Conservation (phyloP, 208 protist species). For the Leishmania arabica region DNA sequence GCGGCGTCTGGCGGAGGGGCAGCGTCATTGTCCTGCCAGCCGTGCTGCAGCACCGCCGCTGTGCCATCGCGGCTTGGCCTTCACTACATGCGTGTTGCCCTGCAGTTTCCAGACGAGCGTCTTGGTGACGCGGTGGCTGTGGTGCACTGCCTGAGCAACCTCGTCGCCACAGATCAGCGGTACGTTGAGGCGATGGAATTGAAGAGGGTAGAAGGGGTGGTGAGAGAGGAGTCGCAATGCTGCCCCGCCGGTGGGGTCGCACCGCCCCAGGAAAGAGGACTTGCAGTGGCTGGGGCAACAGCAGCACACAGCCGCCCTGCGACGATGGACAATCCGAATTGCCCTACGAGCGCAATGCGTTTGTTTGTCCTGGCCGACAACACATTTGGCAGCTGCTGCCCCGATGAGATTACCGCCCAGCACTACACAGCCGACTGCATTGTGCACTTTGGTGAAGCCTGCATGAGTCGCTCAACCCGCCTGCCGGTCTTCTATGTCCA, state of each 20-base stretch:
- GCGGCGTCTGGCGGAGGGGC: neutral
- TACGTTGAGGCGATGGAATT: conserved; percentile 23
- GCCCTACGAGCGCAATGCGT: conserved; percentile 35
- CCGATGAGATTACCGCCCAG: conserved; percentile 90
- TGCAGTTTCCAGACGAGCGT: conserved; percentile 92
- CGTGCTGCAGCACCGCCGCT: neutral
- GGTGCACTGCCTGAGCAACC: conserved; percentile 44
- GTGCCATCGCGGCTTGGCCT: neutral
- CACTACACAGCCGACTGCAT: conserved; percentile 87
- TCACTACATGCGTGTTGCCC: conserved; percentile 49
- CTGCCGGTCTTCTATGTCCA: conserved; percentile 86
- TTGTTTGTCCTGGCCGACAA: conserved; percentile 90
- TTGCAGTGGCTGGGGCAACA: neutral
- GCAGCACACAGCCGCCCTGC: conserved; percentile 7
- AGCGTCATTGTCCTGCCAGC: neutral
- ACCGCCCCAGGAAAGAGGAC: neutral
- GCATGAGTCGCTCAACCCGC: conserved; percentile 80
- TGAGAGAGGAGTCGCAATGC: neutral
- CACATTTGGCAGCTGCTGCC: conserved; percentile 92
- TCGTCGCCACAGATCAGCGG: conserved; percentile 42
- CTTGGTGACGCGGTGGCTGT: conserved; percentile 73
- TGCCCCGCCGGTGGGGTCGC: neutral
- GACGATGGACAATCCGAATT: conserved; percentile 43
- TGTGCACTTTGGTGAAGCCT: conserved; percentile 91
- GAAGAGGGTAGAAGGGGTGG: neutral